Base-by-base conservation (phyloP, 2,329 filamentous ascomycete species). In the Clarireedia paspali region DNA sequence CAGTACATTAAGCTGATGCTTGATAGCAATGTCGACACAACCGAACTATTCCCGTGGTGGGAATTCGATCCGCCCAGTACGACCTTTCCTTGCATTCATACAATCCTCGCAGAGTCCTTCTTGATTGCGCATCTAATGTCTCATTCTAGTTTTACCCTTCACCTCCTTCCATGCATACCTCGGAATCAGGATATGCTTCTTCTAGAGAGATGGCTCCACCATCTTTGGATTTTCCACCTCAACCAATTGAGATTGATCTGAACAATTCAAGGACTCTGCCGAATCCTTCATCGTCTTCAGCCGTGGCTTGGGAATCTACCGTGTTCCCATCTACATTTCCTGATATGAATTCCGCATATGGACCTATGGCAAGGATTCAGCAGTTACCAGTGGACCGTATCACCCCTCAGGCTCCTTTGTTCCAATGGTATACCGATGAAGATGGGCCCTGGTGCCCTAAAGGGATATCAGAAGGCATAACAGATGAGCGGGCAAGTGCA, bases 371-470 rank as follows among this genome's bases (percentile, higher is more conserved):
- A 7, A 62, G 59, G 50, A 58, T 59, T 23, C 59, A 61, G 24
- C 62, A 62, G 48, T 26, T 60, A 38, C 59, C 57, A 10, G 40
- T 56, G 44, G 62, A 67, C 42, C 63, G 64, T 44, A 56, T 48
- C 27, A 53, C 59, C 36, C 42, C 53, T 45, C 63, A 69, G 50
- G 59, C 65, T 60, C 66, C 66, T 4, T 53, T 69, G 24, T n/a
- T 57, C 6, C 59, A 63, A 54, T 77, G 73, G 69, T 75, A 73
- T 58, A 57, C 61, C 6, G 64, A 56, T 20, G 69, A 71, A 60
- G 70, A 76, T 62, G 73, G 67, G 6, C 76, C 76, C 50, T 79
- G 75, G 75, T 66, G 70, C 20, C 72, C 72, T n/a, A 68, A 63
- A 48, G 66, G 61, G 15, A 64, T 70, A 23, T 64, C 69, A 26